These are phyloP conservation scores for Exophiala dermatitidis DNA, from an alignment of 2,329 filamentous ascomycete species.

Conservation along the genomic window DNA sequence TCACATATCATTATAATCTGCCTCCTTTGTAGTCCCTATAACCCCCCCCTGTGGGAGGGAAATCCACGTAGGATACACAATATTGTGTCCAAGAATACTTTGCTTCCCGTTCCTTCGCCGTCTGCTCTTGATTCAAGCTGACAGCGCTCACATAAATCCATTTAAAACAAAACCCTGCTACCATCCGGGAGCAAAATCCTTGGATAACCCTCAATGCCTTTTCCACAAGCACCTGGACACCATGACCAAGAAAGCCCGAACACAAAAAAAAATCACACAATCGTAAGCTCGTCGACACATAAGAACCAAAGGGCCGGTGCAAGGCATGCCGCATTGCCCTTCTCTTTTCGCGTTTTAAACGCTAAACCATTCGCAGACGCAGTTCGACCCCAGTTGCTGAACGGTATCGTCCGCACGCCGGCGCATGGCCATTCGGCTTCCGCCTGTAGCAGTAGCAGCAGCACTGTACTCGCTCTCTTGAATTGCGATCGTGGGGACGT, in stretches of 20 bases:
- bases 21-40: no score
- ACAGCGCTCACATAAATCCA: not conserved
- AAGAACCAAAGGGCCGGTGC: slow-evolving; percentile 2
- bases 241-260: not conserved
- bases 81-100: not conserved
- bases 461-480: slow-evolving; percentile 20
- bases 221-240: not conserved
- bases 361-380: slow-evolving; percentile 26
- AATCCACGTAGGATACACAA: not conserved
- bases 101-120: not conserved
- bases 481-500: slow-evolving; percentile 21
- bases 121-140: not conserved
- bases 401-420: slow-evolving; percentile 4
- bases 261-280: not conserved
- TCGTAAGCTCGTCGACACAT: slow-evolving; percentile 22
- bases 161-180: not conserved
- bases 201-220: not conserved
- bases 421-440: slow-evolving; percentile 4
- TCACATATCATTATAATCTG: no score
- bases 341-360: slow-evolving; percentile 4
- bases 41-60: no score
- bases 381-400: slow-evolving; percentile 23
- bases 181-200: not conserved
- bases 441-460: slow-evolving; percentile 3
- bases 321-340: not conserved